phyloP scores from a whole-genome alignment of 2,329 filamentous ascomycete species.

The Colletotrichum sp. region DNA sequence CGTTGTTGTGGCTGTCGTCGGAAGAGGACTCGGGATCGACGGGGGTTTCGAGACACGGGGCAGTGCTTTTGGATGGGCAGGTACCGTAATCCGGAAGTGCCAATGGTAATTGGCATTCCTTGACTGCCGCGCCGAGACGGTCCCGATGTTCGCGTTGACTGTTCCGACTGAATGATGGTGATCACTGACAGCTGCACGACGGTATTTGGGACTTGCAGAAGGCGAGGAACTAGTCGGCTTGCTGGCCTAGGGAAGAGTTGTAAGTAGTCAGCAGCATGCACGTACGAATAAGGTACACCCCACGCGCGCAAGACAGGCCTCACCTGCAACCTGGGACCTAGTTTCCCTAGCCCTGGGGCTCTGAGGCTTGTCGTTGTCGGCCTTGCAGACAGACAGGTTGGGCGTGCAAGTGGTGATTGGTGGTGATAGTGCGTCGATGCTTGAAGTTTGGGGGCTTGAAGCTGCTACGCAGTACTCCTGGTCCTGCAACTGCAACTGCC shows the following conservation, averaged over 20 bases:
- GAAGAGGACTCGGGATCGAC: background rate
- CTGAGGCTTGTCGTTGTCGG: background rate
- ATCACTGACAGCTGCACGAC: background rate
- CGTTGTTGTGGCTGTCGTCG: background rate
- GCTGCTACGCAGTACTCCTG: constrained; percentile 1
- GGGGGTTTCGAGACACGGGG: background rate
- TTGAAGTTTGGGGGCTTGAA: background rate
- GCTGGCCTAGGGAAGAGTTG: background rate
- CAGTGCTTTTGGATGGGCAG: background rate
- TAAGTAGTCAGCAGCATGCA: background rate
- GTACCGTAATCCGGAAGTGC: background rate
- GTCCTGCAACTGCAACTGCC: constrained; percentile 12
- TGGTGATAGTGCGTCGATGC: background rate
- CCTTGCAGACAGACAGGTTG: background rate
- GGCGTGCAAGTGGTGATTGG: background rate
- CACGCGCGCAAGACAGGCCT: background rate
- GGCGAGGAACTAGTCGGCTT: background rate
- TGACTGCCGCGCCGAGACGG: background rate
- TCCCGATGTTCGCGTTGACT: background rate
- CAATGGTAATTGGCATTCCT: background rate
- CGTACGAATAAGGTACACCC: background rate
- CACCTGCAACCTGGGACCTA: background rate
- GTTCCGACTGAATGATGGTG: background rate
- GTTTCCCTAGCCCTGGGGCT: background rate
- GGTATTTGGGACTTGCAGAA: background rate